These are phyloP conservation scores for Aspergillus alliaceus DNA, from an alignment of 2,329 filamentous ascomycete genomes.

Conservation along the genomic window DNA sequence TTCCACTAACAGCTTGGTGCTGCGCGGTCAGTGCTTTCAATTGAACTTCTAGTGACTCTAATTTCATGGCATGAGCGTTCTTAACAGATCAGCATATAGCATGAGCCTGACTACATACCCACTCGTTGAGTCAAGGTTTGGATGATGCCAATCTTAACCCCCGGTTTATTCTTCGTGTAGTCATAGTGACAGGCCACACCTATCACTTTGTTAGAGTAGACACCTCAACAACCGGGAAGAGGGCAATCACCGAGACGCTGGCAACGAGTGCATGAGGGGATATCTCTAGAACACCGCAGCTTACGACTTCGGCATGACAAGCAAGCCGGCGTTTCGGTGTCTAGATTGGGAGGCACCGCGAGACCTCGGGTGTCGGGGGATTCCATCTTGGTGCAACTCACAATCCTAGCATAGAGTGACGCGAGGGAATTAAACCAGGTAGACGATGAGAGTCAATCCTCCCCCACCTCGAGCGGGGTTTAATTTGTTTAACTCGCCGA, in stretches of 20 bases:
- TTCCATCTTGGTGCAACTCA: not conserved
- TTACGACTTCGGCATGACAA: not conserved
- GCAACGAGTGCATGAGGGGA: not conserved
- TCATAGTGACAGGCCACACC: not conserved
- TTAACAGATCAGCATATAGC: not conserved
- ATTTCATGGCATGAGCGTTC: not conserved
- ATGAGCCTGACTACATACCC: not conserved
- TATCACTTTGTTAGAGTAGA: not conserved
- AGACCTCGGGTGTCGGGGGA: not conserved
- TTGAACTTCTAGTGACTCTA: not conserved
- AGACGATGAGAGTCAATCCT: not conserved
- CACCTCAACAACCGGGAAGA: not conserved
- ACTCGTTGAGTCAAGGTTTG: not conserved
- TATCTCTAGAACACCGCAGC: not conserved
- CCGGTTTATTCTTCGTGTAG: not conserved
- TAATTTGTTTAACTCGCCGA: not conserved
- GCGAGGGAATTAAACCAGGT: not conserved
- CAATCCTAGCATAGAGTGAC: not conserved
- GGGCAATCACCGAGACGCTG: not conserved
- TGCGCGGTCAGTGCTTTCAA: not conserved
- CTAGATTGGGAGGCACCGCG: not conserved
- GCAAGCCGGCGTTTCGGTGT: not conserved
- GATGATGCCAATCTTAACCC: not conserved
- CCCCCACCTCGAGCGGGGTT: not conserved
- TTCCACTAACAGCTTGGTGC: not conserved